Conservation (phyloP, 2,329 filamentous ascomycete genomes). For the Scortechinia acanthostroma region DNA sequence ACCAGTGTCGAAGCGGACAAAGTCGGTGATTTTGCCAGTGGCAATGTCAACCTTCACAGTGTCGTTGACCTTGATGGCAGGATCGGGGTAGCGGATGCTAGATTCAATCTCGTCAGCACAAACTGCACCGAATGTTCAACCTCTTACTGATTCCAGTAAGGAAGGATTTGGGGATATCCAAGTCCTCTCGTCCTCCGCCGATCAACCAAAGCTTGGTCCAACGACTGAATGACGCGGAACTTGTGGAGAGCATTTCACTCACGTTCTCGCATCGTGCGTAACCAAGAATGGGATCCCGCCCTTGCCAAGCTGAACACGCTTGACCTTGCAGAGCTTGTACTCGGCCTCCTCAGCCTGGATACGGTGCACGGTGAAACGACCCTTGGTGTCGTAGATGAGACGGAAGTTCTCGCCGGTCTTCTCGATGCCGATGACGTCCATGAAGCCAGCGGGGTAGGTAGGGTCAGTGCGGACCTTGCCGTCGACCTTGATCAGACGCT, state of each 20-base stretch:
- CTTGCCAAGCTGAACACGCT: slow-evolving; percentile 97
- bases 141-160: slow-evolving; percentile 29
- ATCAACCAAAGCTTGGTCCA: slow-evolving; percentile 91
- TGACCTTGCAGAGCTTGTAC: slow-evolving; percentile 99
- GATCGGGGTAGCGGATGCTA: slow-evolving; percentile 99
- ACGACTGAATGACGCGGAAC: slow-evolving; percentile 98
- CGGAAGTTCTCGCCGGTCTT: slow-evolving; percentile 99
- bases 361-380: slow-evolving; percentile 99
- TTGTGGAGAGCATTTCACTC: slow-evolving; percentile 57
- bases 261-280: slow-evolving; percentile 99
- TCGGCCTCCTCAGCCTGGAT: slow-evolving; percentile 97
- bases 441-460: slow-evolving; percentile 96
- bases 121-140: slow-evolving; percentile 8
- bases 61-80: slow-evolving; percentile 98
- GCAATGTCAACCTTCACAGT: slow-evolving; percentile 97
- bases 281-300: slow-evolving; percentile 99
- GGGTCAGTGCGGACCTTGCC: slow-evolving; percentile 98
- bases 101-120: slow-evolving; percentile 4
- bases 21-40: slow-evolving; percentile 96
- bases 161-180: slow-evolving; percentile 35
- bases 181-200: slow-evolving; percentile 18
- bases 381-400: slow-evolving; percentile 99
- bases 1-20: slow-evolving; percentile 97
- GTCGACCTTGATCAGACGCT: slow-evolving; percentile 99
- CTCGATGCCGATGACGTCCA: slow-evolving; percentile 98